Percentiles rank a stretch among this genome's conserved stretches.
Evolutionary conservation across 495 filamentous ascomycete genomes (phyloP).

Genomic region (Trypethelium eluteriae): DNA sequence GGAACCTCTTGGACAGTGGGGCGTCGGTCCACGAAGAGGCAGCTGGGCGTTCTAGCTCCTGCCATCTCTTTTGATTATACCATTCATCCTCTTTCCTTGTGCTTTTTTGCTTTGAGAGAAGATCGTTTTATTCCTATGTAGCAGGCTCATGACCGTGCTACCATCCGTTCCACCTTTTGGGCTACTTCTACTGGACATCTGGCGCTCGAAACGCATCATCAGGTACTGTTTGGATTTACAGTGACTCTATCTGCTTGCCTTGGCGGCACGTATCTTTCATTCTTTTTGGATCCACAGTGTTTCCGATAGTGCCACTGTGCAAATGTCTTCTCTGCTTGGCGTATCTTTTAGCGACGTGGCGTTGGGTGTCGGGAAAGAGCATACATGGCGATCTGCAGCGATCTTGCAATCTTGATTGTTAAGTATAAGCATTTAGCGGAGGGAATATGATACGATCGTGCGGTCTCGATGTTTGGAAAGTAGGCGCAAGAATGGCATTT

Average conservation of each 20-base stretch:
- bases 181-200: background rate
- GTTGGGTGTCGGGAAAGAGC: background rate
- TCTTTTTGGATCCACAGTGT: too few species aligned
- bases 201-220: background rate
- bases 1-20: slow-evolving; percentile 55
- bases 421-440: background rate
- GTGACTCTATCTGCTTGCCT: background rate
- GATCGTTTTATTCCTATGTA: too few species aligned
- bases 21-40: slow-evolving; percentile 62
- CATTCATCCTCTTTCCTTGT: background rate
- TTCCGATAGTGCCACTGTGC: too few species aligned
- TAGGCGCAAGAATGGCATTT: background rate
- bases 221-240: background rate
- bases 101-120: background rate
- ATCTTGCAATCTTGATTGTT: background rate
- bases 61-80: background rate
- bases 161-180: background rate
- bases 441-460: background rate
- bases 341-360: background rate
- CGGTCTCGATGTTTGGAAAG: background rate
- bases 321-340: background rate
- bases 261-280: background rate
- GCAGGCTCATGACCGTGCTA: background rate
- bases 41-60: slow-evolving; percentile 69
- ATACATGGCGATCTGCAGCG: background rate